Percentiles rank a stretch among this genome's conserved stretches.
Evolutionary conservation across 2,329 filamentous ascomycete genomes (phyloP).

Genomic region (Fusarium staphyleae): DNA sequence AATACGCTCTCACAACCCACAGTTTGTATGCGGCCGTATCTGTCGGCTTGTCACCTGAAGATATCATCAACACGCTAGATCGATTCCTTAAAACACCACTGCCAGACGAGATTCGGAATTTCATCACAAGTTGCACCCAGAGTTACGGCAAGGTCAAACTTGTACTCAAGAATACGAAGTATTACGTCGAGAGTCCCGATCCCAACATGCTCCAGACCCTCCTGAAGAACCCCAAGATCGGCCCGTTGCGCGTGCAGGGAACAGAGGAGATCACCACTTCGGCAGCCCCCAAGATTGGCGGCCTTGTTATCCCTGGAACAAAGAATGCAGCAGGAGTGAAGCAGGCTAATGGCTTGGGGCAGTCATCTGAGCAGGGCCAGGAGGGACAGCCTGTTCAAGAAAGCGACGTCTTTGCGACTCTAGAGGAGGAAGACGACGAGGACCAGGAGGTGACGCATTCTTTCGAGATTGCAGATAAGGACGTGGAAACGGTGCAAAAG

Average conservation of each 20-base stretch:
- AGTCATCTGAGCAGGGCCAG: slow-evolving; percentile 49
- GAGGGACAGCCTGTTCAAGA: slow-evolving; percentile 62
- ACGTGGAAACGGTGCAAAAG: slow-evolving; percentile 87
- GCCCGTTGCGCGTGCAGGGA: slow-evolving; percentile 77
- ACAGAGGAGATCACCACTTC: slow-evolving; percentile 77
- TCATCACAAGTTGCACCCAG: slow-evolving; percentile 80
- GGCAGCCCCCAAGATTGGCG: slow-evolving; percentile 84
- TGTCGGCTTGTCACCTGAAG: slow-evolving; percentile 85
- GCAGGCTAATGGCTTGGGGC: slow-evolving; percentile 63
- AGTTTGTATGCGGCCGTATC: slow-evolving; percentile 95
- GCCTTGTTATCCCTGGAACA: slow-evolving; percentile 91
- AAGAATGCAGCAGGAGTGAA: slow-evolving; percentile 89
- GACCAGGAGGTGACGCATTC: slow-evolving; percentile 88
- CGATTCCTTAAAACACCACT: slow-evolving; percentile 88
- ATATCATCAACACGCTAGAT: slow-evolving; percentile 90
- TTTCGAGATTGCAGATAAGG: slow-evolving; percentile 85
- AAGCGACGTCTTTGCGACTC: slow-evolving; percentile 73
- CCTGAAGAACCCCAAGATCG: slow-evolving; percentile 84
- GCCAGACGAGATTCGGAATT: slow-evolving; percentile 79
- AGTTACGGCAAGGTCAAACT: slow-evolving; percentile 96
- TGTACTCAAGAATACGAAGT: slow-evolving; percentile 92
- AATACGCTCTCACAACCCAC: slow-evolving; percentile 90
- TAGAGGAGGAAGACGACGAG: slow-evolving; percentile 87
- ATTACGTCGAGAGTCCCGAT: slow-evolving; percentile 92
- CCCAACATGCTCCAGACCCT: slow-evolving; percentile 84